Evolutionary conservation across 1,284 basidiomycete species (phyloP), one percentile per base, ranked within the genome.

Genomic region (Ustilago nuda): DNA sequence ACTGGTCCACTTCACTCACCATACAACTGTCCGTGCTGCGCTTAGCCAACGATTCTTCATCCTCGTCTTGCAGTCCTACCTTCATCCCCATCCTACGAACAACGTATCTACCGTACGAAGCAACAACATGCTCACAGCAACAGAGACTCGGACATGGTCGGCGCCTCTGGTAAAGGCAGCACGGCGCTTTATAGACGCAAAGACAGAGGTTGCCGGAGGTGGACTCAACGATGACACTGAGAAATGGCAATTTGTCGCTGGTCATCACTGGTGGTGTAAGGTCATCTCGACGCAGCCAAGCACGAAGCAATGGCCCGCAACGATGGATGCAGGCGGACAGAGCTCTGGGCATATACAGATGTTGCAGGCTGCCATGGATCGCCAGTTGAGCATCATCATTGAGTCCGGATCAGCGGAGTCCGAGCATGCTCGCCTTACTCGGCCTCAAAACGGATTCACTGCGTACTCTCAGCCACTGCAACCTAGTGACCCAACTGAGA

Each of bases 191-290:
- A 7, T 45, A 11, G n/a, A 45, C 11, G n/a, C 43, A 17, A 45
- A 45, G 43, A 19, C n/a, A 45, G 43, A 45, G 12, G 50, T 33
- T 43, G 37, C 15, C 15, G 41, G 57, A 27, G 36, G 32, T 30
- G 52, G 36, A 6, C 43, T 45, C 7, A 45, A 45, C 19, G 12
- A 39, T 3, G 57, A 54, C 13, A 19, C 61, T 9, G n/a, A 56
- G 15, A 32, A 36, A 8, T 74, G 72, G 72, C 66, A 68, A 41
- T 56, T 52, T 8, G 65, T 74, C 27, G 61, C 58, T 30, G 72
- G 72, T 37, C 55, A 57, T 12, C 41, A 74, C 33, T 50, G 69
- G 39, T 51, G 56, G 23, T 66, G 66, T 41, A 58, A 66, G 27
- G 57, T 74, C 19, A 37, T 66, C 4, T 69, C 60, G 37, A 66